These are phyloP conservation scores for Quercus agrifolia DNA, from an alignment of 306 rosid species.

Conservation along the genomic window DNA sequence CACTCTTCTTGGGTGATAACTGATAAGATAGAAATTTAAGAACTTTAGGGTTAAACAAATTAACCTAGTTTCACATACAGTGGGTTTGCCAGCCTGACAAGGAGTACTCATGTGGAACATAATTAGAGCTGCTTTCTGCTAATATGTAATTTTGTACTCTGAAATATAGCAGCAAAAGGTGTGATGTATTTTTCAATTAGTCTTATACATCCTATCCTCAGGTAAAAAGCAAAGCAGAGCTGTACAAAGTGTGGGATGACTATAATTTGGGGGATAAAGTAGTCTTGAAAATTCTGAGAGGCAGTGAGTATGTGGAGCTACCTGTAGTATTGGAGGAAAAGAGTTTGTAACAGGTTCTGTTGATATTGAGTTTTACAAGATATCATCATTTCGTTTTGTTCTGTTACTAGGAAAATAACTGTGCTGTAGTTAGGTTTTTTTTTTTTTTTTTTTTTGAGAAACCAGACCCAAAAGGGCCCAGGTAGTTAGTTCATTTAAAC, in stretches of 20 bases:
- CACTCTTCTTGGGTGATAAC: not conserved
- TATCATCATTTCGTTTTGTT: not conserved
- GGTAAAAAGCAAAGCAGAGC: constrained; percentile 83
- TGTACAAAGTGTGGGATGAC: constrained; percentile 73
- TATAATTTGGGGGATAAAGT: constrained; percentile 71
- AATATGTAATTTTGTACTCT: not conserved
- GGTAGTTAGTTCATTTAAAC: not conserved
- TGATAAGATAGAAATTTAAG: not conserved
- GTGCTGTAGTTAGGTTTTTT: not conserved
- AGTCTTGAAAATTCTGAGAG: constrained; percentile 60
- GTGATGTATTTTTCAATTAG: not conserved
- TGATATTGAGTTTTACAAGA: not conserved
- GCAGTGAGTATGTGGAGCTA: constrained; percentile 61
- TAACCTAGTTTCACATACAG: not conserved
- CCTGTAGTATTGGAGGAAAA: constrained; percentile 70
- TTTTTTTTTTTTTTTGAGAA: too few relatives aligned
- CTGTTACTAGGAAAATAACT: not conserved
- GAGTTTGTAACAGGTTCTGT: constrained; percentile 28
- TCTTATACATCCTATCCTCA: constrained; percentile 27
- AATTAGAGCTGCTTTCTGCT: not conserved
- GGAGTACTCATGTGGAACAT: not conserved
- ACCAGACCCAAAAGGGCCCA: too few relatives aligned
- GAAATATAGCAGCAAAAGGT: not conserved
- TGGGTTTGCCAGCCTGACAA: not conserved
- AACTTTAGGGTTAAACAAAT: not conserved